These are phyloP conservation scores for Carex kokanica DNA, from an alignment of 176 grass and related monocot species.

Conservation along the genomic window DNA sequence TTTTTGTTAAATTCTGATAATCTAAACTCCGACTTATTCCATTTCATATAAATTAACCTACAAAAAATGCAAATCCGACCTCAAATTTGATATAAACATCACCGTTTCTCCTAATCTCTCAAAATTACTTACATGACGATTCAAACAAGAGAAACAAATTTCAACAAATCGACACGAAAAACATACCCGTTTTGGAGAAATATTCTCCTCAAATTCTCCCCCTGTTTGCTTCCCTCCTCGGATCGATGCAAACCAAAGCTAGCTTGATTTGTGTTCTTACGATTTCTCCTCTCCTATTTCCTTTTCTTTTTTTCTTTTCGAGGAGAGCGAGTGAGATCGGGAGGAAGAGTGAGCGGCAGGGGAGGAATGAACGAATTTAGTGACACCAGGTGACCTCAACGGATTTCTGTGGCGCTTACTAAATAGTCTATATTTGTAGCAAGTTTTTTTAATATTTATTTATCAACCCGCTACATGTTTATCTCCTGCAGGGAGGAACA, in stretches of 20 bases:
- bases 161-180: neutral
- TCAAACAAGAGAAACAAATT: neutral
- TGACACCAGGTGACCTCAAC: neutral
- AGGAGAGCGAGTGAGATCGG: neutral
- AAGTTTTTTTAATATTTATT: no score
- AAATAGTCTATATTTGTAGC: neutral
- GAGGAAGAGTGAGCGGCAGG: constrained; percentile 1
- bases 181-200: neutral
- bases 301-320: neutral
- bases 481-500: neutral
- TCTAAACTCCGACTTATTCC: neutral
- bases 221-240: neutral
- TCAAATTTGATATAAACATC: neutral
- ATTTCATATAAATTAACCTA: no score
- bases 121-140: no score
- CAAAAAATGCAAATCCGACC: neutral
- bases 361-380: neutral
- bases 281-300: neutral
- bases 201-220: neutral
- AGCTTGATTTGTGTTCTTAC: neutral
- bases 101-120: neutral
- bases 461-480: neutral
- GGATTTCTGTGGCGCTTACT: neutral
- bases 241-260: neutral
- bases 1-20: neutral